phyloP scores from a whole-genome alignment of 164 flowering plant genomes.

The Santalum album region DNA sequence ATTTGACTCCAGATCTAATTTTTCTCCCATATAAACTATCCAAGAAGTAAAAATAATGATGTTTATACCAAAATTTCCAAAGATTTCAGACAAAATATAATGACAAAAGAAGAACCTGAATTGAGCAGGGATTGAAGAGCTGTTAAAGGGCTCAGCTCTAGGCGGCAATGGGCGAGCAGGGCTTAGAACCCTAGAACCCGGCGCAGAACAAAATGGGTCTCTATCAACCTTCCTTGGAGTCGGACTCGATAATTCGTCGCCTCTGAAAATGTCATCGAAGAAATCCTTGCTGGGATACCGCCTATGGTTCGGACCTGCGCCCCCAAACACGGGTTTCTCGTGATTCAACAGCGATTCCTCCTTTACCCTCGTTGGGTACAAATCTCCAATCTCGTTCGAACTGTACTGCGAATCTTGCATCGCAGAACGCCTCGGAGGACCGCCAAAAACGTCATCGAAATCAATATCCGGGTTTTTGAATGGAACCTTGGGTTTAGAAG shows the following conservation, averaged over 20 bases:
- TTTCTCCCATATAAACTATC: no score
- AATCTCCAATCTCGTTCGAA: slow-evolving; percentile 13
- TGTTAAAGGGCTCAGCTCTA: slow-evolving; percentile 29
- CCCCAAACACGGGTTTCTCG: slow-evolving; percentile 85
- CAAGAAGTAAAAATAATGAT: no score
- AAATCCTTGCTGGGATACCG: slow-evolving; percentile 40
- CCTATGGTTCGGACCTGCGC: slow-evolving; percentile 27
- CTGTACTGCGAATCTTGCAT: slow-evolving; percentile 33
- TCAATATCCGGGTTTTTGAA: slow-evolving; percentile 32
- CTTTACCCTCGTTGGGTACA: slow-evolving; percentile 6
- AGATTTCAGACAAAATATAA: no score
- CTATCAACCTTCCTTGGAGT: slow-evolving; percentile 25
- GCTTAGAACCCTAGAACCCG: slow-evolving; percentile 45
- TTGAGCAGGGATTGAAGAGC: slow-evolving; percentile 29
- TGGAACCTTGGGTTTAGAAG: no score
- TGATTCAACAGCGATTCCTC: slow-evolving; percentile 4
- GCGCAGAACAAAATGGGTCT: slow-evolving; percentile 29
- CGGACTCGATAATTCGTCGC: slow-evolving; percentile 24
- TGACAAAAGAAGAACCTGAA: slow-evolving; percentile 41
- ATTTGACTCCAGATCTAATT: no score
- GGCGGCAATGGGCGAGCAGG: slow-evolving; percentile 37
- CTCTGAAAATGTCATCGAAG: slow-evolving; percentile 70
- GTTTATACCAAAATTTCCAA: no score
- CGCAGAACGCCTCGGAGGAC: slow-evolving; percentile 74
- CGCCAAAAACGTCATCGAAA: slow-evolving; percentile 86